Evolutionary conservation across 1,284 basidiomycete genomes (phyloP).

Genomic region (Hymenochaete sp.): DNA sequence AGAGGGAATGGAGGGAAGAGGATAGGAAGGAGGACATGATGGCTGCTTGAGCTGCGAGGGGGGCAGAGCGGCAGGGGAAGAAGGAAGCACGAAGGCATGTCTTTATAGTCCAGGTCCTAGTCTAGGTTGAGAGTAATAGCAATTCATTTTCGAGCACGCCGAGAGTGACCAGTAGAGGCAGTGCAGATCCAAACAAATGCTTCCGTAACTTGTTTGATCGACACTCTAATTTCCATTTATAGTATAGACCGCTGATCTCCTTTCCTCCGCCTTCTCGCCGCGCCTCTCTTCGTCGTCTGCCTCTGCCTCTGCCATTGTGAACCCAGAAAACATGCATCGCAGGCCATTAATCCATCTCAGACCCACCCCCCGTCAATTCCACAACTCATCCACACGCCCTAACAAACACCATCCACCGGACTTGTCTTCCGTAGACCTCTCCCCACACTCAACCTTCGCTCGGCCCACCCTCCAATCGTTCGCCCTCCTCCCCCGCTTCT

Average conservation of each 20-base stretch:
- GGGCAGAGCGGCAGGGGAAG: no score
- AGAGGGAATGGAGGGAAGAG: conserved; percentile 2
- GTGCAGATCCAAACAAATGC: no score
- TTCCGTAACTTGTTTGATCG: no score
- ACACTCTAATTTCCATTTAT: no score
- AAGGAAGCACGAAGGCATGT: no score
- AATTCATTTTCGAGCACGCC: no score
- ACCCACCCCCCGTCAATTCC: not conserved
- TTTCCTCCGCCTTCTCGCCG: not conserved
- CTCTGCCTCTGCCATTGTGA: not conserved
- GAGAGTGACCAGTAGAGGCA: no score
- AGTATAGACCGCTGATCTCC: no score
- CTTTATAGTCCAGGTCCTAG: no score
- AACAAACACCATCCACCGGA: not conserved
- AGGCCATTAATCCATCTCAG: conserved; percentile 1
- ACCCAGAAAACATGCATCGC: conserved; percentile 1
- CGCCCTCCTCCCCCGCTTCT: conserved; percentile 32
- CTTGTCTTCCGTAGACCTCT: conserved; percentile 1
- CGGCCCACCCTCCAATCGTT: conserved; percentile 30
- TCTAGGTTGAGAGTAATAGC: no score
- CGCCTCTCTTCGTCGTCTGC: not conserved
- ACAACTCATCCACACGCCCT: not conserved
- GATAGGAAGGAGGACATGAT: conserved; percentile 1
- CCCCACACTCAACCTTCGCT: conserved; percentile 31
- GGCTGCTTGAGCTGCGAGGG: no score